Conservation (phyloP, 805 yeast genomes). For the Ogataea saltuana region DNA sequence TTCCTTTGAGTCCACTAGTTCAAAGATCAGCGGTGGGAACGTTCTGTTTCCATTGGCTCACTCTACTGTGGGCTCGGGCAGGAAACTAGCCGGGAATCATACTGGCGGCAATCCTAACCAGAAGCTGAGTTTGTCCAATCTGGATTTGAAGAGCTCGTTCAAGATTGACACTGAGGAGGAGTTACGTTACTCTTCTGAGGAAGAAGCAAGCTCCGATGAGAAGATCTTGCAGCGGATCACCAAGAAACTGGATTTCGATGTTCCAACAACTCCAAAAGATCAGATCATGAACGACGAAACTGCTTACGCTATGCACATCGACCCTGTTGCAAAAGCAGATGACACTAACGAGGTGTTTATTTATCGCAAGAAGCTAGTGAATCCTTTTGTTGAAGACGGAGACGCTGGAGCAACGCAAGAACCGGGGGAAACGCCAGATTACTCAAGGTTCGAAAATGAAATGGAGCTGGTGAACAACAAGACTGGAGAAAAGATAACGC, state of each 20-base stretch:
- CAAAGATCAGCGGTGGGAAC: slow-evolving; percentile 13
- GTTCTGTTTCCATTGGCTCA: slow-evolving; percentile 32
- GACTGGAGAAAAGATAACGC: slow-evolving; percentile 41
- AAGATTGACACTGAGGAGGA: slow-evolving; percentile 29
- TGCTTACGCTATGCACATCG: slow-evolving; percentile 31
- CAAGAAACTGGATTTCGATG: slow-evolving; percentile 25
- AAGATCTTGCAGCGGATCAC: slow-evolving; percentile 19
- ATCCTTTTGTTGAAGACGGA: slow-evolving; percentile 33
- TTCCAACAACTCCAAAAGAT: slow-evolving; percentile 39
- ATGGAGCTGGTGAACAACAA: slow-evolving; percentile 43
- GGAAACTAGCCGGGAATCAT: slow-evolving; percentile 15
- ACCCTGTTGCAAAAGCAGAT: slow-evolving; percentile 21
- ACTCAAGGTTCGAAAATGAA: slow-evolving; percentile 36
- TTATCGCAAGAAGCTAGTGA: slow-evolving; percentile 19
- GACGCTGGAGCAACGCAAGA: not conserved
- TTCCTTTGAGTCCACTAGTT: slow-evolving; percentile 13
- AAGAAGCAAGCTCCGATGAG: slow-evolving; percentile 17
- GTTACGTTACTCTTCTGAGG: slow-evolving; percentile 23
- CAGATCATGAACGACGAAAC: slow-evolving; percentile 38
- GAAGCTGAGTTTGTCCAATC: slow-evolving; percentile 9
- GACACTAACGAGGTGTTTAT: slow-evolving; percentile 24
- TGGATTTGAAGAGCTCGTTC: slow-evolving; percentile 25
- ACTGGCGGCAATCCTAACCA: slow-evolving; percentile 7
- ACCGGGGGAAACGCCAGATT: slow-evolving; percentile 5
- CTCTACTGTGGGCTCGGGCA: slow-evolving; percentile 35